Conservation (phyloP, 2,329 filamentous ascomycete genomes). For the Coleophoma eucalyptorum region DNA sequence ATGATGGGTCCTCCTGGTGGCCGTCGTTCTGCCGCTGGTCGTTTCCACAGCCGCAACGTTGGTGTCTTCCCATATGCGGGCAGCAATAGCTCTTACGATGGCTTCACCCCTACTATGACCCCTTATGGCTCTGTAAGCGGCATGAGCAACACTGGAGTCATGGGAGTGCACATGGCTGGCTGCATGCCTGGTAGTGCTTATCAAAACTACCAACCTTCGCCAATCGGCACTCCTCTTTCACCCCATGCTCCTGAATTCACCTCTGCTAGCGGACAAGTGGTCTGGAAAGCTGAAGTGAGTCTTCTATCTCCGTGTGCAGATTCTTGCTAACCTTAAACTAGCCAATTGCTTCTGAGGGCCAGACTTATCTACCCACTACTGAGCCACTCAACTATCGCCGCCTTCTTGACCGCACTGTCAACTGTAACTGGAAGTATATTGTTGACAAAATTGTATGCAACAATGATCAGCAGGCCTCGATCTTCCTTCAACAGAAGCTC, state of each 20-base stretch:
- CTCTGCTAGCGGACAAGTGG: conserved; percentile 34
- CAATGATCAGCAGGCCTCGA: conserved; percentile 98
- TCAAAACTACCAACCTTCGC: conserved; percentile 43
- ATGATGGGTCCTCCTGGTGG: conserved; percentile 18
- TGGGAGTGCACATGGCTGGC: conserved; percentile 8
- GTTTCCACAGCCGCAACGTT: conserved; percentile 22
- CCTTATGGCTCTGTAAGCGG: conserved; percentile 21
- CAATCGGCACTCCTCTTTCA: conserved; percentile 63
- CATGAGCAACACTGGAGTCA: conserved; percentile 10
- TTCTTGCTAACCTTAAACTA: conserved; percentile 28
- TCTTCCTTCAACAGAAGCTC: conserved; percentile 97
- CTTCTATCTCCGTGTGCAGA: conserved; percentile 12
- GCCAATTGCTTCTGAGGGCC: conserved; percentile 50
- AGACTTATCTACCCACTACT: conserved; percentile 79
- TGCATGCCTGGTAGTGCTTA: conserved; percentile 19
- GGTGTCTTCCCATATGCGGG: conserved; percentile 25
- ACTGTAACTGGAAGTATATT: conserved; percentile 99
- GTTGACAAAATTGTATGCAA: conserved; percentile 99
- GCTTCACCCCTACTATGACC: conserved; percentile 22
- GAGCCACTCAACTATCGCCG: conserved; percentile 97
- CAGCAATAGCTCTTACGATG: conserved; percentile 29
- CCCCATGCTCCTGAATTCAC: conserved; percentile 74
- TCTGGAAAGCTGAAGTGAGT: conserved; percentile 28
- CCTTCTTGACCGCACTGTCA: conserved; percentile 90
- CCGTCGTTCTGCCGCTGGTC: conserved; percentile 20